Percentiles rank a stretch among this genome's conserved stretches.
phyloP scores from a whole-genome alignment of 345 rosid species.

The Sisymbrium irio region DNA sequence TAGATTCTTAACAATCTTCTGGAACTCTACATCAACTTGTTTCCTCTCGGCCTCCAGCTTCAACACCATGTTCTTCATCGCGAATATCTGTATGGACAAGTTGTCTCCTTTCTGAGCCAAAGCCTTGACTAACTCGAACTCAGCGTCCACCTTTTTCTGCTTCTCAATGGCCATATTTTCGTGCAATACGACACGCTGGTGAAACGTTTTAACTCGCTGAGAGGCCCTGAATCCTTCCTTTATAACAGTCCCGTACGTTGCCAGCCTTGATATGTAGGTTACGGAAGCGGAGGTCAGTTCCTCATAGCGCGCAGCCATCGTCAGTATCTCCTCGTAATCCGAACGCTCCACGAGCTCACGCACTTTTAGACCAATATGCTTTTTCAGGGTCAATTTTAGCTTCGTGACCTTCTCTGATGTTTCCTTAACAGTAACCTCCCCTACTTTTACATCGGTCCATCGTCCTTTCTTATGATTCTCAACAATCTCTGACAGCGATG shows the following conservation, averaged over 20 bases:
- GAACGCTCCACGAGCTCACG: conserved; percentile 7
- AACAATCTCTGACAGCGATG: conserved; percentile 6
- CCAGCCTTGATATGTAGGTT: conserved; percentile 11
- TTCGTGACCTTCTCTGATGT: background rate
- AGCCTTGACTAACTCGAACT: background rate
- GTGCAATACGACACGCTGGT: background rate
- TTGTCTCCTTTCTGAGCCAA: conserved; percentile 17
- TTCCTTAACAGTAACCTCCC: background rate
- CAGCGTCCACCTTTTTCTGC: background rate
- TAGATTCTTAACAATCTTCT: background rate
- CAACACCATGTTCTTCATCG: background rate
- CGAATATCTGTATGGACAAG: conserved; percentile 10
- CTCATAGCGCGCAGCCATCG: background rate
- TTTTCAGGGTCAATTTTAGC: background rate
- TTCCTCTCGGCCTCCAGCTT: conserved; percentile 22
- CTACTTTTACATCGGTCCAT: background rate
- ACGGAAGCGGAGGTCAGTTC: background rate
- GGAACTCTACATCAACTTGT: background rate
- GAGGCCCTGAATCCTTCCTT: background rate
- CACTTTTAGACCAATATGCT: background rate
- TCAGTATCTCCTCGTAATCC: conserved; percentile 3
- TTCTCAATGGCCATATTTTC: background rate
- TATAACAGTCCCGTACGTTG: conserved; percentile 16
- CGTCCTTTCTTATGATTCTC: background rate
- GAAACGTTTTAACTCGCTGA: background rate